These are phyloP conservation scores for Scedosporium dehoogii DNA, from an alignment of 2,329 filamentous ascomycete genomes.

Conservation along the genomic window DNA sequence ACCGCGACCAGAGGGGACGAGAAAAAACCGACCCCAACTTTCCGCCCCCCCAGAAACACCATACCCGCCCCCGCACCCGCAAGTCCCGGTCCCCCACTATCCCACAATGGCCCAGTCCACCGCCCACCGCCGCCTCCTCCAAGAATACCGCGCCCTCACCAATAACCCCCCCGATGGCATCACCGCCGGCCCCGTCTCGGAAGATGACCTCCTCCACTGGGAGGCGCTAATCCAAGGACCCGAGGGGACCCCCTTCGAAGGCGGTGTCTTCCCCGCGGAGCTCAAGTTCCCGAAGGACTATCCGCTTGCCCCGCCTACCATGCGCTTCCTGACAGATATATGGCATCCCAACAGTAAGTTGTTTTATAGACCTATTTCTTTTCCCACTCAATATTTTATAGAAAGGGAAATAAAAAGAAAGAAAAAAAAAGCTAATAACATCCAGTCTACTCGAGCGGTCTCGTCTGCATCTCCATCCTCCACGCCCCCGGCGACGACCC, in stretches of 20 bases:
- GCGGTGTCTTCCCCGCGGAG: conserved; percentile 89
- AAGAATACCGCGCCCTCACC: conserved; percentile 90
- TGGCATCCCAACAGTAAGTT: conserved; percentile 88
- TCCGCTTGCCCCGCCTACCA: conserved; percentile 87
- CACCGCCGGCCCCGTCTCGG: conserved; percentile 81
- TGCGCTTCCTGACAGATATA: conserved; percentile 89
- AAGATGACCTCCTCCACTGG: conserved; percentile 95
- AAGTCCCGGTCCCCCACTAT: background rate
- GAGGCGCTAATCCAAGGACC: conserved; percentile 94
- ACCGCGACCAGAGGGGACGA: background rate
- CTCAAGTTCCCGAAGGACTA: conserved; percentile 95
- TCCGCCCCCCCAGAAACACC: background rate
- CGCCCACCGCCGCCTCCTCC: conserved; percentile 73
- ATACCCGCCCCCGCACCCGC: background rate
- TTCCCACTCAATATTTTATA: background rate
- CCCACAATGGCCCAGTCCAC: conserved; percentile 46
- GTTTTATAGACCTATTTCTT: too few relatives aligned
- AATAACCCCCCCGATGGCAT: conserved; percentile 97
- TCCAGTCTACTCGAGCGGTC: conserved; percentile 78
- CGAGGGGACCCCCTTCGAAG: conserved; percentile 91
- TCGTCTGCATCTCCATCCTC: conserved; percentile 97
- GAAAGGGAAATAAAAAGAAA: background rate
- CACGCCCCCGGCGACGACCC: conserved; percentile 95
- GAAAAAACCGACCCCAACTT: background rate
- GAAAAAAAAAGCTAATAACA: background rate